phyloP scores from a whole-genome alignment of 1,284 basidiomycete species.

The Psilocybe mexicana region DNA sequence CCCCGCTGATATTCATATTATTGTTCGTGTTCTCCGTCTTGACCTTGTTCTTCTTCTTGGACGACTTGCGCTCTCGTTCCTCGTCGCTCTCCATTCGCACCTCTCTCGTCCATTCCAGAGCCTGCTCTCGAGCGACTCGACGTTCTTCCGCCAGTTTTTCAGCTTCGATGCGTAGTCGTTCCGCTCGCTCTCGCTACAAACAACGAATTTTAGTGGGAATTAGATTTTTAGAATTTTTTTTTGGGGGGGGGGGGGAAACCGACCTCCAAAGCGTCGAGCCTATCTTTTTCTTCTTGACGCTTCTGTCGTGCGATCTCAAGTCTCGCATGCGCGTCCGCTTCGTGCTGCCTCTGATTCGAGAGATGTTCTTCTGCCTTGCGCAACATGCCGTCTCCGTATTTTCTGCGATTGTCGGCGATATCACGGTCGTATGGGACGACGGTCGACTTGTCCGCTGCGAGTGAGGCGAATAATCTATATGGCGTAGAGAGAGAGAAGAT shows the following conservation, averaged over 20 bases:
- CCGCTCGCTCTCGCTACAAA: conserved; percentile 52
- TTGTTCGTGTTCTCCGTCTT: conserved; percentile 41
- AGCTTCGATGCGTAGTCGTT: conserved; percentile 59
- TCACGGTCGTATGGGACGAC: conserved; percentile 84
- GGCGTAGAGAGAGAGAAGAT: background rate
- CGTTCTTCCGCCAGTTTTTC: conserved; percentile 77
- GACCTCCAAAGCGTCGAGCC: conserved; percentile 62
- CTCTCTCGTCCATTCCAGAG: conserved; percentile 71
- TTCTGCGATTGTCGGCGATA: conserved; percentile 83
- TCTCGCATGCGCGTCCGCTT: conserved; percentile 71
- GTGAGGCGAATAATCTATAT: conserved; percentile 74
- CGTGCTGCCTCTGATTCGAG: conserved; percentile 70
- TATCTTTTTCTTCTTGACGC: conserved; percentile 66
- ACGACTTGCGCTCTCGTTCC: conserved; percentile 66
- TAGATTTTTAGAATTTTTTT: background rate
- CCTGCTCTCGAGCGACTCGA: conserved; percentile 75
- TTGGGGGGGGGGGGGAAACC: conserved; percentile 18
- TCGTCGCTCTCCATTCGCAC: conserved; percentile 73
- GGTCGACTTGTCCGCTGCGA: conserved; percentile 72
- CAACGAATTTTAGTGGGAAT: background rate
- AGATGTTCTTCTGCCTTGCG: conserved; percentile 80
- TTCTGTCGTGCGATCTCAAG: conserved; percentile 72
- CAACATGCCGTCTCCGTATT: conserved; percentile 86
- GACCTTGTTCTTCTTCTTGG: conserved; percentile 52
- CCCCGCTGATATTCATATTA: conserved; percentile 45